Evolutionary conservation across 202 grass and related monocot species (phyloP), one percentile per base, ranked within the genome.

Genomic region (Miscanthus sacchariflorus): DNA sequence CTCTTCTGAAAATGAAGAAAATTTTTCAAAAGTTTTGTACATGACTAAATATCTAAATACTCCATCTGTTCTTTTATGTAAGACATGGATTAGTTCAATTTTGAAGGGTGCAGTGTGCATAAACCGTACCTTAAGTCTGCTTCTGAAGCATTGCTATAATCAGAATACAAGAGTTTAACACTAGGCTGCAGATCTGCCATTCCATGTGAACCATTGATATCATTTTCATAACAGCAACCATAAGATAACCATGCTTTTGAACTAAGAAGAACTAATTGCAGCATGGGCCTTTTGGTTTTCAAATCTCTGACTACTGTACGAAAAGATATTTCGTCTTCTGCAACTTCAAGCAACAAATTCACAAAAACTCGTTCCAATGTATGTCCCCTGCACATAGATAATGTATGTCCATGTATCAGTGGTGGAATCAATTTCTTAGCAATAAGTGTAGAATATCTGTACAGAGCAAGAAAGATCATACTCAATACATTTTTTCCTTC

Each of bases 241-340:
- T 89, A 94, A 88, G 77, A 91, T 58, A 81, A 83, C 97, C 94
- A 99, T 33, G 88, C 88, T 80, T 95, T 96, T 83, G 92, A 92
- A 48, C 82, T 96, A 83, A 96, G 88, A 75, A 96, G 92, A 68
- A 96, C 88, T 54, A 99, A 78, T 72, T 93, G 92, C 78, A 99
- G 86, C 43, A 92, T 76, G 81, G 94, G 88, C 76, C 69, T 91
- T 88, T 82, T 90, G 43, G 86, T 90, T 80, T 93, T 89, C 93
- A 96, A 84, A 93, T 99, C 91, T 86, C 76, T 95, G 76, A 99
- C 90, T 70, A 96, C 13, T 65, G 93, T 95, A 39, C 97, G 89
- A 71, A 96, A 99, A 92, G 92, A 96, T 74, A 93, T 92, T 85
- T 99, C 97, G 86, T 99, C 91, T 86, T 99, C 92, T 35, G 94